Percentiles rank a stretch among this genome's conserved stretches.
Evolutionary conservation across 208 protist species (phyloP).

Genomic region (Naegleria gruberi): DNA sequence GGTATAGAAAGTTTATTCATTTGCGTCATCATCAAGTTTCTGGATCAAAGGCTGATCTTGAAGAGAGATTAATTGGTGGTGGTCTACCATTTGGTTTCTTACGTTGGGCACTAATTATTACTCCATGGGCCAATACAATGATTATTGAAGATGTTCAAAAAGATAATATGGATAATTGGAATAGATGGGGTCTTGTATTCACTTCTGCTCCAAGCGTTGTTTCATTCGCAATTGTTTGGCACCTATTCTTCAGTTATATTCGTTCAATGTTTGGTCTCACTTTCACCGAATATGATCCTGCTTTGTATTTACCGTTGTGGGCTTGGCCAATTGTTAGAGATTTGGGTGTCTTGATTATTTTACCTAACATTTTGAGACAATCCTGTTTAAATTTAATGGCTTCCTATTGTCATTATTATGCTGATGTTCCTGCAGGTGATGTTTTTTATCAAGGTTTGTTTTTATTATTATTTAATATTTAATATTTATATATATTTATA

Average conservation of each 20-base stretch:
- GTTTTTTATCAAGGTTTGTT: conserved; percentile 12
- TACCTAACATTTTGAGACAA: neutral
- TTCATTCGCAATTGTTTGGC: neutral
- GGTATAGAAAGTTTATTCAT: conserved; percentile 12
- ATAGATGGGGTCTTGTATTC: neutral
- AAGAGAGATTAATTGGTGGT: neutral
- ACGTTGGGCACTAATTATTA: neutral
- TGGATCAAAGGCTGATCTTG: neutral
- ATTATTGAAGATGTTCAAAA: neutral
- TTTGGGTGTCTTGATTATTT: neutral
- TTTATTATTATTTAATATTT: too few species aligned
- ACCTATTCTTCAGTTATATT: neutral
- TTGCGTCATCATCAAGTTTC: neutral
- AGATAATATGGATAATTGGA: neutral
- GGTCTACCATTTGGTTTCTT: neutral
- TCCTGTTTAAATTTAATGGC: conserved; percentile 5
- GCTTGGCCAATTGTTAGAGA: conserved; percentile 6
- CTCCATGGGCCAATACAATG: neutral
- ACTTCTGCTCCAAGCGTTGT: neutral
- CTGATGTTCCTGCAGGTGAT: neutral
- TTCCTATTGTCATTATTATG: conserved; percentile 9
- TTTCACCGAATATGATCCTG: neutral
- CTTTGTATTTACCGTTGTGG: neutral
- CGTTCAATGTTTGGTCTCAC: neutral
- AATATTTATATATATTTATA: too few species aligned